Evolutionary conservation across 2,329 filamentous ascomycete genomes (phyloP), one percentile per base, ranked within the genome.

Genomic region (Cladorrhinum sp.): DNA sequence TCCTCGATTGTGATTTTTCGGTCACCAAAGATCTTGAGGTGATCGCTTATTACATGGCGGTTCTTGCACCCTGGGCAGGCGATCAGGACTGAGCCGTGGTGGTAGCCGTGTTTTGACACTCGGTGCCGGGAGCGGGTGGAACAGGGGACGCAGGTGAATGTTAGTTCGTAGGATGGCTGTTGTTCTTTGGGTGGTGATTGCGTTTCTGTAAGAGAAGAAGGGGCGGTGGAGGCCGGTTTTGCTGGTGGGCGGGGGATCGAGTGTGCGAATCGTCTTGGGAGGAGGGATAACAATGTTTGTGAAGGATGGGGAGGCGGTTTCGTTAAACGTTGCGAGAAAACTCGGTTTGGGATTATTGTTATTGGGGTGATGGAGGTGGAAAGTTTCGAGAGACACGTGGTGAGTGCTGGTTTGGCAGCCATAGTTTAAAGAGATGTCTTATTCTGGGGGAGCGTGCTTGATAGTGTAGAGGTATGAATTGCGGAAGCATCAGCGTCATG

Each of bases 101-200:
- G 93, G 73, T 99, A 99, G 29, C 92, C 95, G 72, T 98, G 95
- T 75, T 98, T 97, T 27, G 91, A 92, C 68, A 99, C 81, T 55
- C 84, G 84, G 77, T 99, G 96, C 12, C 86, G 83, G n/a, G 91
- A 96, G 60, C 93, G 88, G 36, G 84, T 78, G 50, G 82, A 79
- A 77, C 95, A 99, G 29, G 91, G 91, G 61, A 90, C 87, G 82
- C 95, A 99, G 67, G 95, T 99, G 74, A 99, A 97, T 54, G 87
- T 90, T 65, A 99, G 82, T 67, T 92, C 83, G 77, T 98, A 99
- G 60, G 90, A 85, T 1, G 91, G 91, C 67, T 85, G 72, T 71
- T 50, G 66, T 54, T 4, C 68, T 68, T 23, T 70, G 61, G 60
- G 59, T 53, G 53, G 45, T 25, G 41, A 55, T 51, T 50, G 9